These are phyloP conservation scores for Neofusicoccum sp. DNA, from an alignment of 2,329 filamentous ascomycete species.

Conservation along the genomic window DNA sequence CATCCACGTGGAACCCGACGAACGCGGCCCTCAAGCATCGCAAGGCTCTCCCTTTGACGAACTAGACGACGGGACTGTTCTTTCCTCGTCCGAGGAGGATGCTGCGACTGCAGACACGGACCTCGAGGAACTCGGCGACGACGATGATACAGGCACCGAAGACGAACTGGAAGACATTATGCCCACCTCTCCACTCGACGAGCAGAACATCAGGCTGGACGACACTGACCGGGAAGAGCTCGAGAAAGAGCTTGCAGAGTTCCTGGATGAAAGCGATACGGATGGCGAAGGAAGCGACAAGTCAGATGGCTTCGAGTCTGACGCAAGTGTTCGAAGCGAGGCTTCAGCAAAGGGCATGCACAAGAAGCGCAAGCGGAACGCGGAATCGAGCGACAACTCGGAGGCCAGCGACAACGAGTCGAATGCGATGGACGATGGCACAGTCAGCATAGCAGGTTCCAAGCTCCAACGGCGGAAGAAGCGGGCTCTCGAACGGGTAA, in stretches of 20 bases:
- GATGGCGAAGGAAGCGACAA: constrained; percentile 36
- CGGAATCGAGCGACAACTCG: constrained; percentile 31
- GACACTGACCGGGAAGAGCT: constrained; percentile 29
- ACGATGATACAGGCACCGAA: constrained; percentile 34
- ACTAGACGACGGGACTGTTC: constrained; percentile 30
- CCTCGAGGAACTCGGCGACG: constrained; percentile 24
- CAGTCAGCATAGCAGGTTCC: constrained; percentile 32
- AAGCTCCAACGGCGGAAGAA: constrained; percentile 48
- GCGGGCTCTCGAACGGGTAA: constrained; percentile 47
- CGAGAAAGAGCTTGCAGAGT: constrained; percentile 72
- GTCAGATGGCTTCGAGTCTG: constrained; percentile 27
- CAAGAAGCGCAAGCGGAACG: constrained; percentile 38
- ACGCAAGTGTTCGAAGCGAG: constrained; percentile 33
- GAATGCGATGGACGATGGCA: constrained; percentile 22
- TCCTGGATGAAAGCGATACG: constrained; percentile 55
- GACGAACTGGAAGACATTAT: constrained; percentile 26
- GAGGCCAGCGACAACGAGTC: constrained; percentile 44
- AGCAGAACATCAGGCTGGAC: constrained; percentile 36
- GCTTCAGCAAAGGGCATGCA: constrained; percentile 34
- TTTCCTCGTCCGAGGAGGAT: constrained; percentile 46
- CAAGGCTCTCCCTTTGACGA: constrained; percentile 36
- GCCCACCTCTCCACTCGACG: constrained; percentile 6
- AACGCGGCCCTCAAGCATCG: constrained; percentile 36
- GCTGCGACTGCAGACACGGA: constrained; percentile 36
- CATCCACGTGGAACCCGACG: constrained; percentile 71